phyloP scores from a whole-genome alignment of 805 yeast species.

The Hyphopichia homilentoma region DNA sequence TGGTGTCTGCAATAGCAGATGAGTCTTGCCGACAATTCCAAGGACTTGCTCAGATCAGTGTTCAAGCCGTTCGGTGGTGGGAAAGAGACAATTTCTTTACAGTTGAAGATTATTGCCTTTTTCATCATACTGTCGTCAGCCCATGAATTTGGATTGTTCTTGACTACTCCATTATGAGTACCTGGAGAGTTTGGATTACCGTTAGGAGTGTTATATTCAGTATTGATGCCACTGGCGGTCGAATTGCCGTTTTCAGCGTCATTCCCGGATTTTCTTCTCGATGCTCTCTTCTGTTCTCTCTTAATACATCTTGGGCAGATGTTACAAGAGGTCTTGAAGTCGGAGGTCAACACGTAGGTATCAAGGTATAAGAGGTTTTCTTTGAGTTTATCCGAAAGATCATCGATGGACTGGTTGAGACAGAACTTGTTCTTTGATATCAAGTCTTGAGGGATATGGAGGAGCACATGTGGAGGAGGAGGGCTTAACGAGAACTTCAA shows the following conservation, averaged over 20 bases:
- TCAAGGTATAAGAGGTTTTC: conserved; percentile 65
- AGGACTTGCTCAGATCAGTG: conserved; percentile 28
- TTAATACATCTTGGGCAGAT: conserved; percentile 88
- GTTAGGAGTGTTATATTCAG: conserved; percentile 2
- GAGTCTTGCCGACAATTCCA: conserved; percentile 65
- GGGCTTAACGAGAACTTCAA: conserved; percentile 66
- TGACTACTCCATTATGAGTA: conserved; percentile 22
- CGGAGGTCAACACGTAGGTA: conserved; percentile 71
- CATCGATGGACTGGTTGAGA: conserved; percentile 47
- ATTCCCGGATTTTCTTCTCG: conserved; percentile 70
- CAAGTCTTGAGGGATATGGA: conserved; percentile 84
- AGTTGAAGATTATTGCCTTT: conserved; percentile 86
- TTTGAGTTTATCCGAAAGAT: conserved; percentile 36
- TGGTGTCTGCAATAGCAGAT: conserved; percentile 98
- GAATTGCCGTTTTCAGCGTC: conserved; percentile 10
- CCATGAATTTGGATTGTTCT: conserved; percentile 61
- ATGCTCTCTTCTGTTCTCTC: conserved; percentile 91
- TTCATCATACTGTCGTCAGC: conserved; percentile 74
- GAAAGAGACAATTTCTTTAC: conserved; percentile 79
- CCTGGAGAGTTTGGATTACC: not conserved
- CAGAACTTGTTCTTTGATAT: conserved; percentile 85
- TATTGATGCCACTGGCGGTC: conserved; percentile 2
- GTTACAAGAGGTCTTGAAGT: conserved; percentile 48
- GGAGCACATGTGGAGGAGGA: conserved; percentile 65
- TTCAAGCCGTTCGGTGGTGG: conserved; percentile 53